Percentiles rank a stretch among this genome's conserved stretches.
Evolutionary conservation across 164 flowering plant genomes (phyloP).

Genomic region (Dillenia suffruticosa): DNA sequence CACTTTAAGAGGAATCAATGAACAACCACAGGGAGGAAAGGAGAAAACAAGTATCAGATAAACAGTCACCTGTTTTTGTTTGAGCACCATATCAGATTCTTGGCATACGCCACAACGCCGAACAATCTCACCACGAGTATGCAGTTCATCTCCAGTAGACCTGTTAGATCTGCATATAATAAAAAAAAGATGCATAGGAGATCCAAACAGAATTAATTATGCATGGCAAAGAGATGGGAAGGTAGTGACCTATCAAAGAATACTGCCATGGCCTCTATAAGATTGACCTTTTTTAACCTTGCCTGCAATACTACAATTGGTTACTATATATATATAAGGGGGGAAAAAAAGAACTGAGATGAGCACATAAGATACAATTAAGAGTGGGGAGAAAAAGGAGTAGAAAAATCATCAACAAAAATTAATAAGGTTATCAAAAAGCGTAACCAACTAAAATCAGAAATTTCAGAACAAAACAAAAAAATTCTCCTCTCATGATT

Average conservation of each 20-base stretch:
- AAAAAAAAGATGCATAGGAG: background rate
- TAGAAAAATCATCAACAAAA: too few species aligned
- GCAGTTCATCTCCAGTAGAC: slow-evolving; percentile 50
- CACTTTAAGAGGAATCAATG: too few species aligned
- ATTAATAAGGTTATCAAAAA: too few species aligned
- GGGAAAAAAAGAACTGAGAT: background rate
- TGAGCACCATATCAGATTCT: slow-evolving; percentile 78
- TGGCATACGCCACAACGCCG: slow-evolving; percentile 67
- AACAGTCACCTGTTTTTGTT: slow-evolving; percentile 51
- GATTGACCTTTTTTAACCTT: slow-evolving; percentile 65
- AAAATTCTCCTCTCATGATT: too few species aligned
- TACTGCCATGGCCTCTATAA: slow-evolving; percentile 82
- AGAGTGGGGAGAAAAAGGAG: background rate
- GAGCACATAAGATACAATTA: background rate
- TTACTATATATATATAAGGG: too few species aligned
- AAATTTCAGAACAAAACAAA: too few species aligned
- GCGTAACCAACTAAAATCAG: too few species aligned
- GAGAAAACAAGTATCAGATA: background rate
- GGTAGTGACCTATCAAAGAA: slow-evolving; percentile 74
- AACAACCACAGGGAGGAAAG: too few species aligned
- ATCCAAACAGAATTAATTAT: background rate
- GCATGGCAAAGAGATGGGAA: background rate
- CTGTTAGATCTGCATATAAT: slow-evolving; percentile 48
- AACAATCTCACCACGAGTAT: slow-evolving; percentile 49
- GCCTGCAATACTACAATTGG: slow-evolving; percentile 44